Percentiles rank a stretch among this genome's conserved stretches.
Evolutionary conservation across 371 early-diverging fungal species (phyloP).

Genomic region (Funneliformis caledonium): DNA sequence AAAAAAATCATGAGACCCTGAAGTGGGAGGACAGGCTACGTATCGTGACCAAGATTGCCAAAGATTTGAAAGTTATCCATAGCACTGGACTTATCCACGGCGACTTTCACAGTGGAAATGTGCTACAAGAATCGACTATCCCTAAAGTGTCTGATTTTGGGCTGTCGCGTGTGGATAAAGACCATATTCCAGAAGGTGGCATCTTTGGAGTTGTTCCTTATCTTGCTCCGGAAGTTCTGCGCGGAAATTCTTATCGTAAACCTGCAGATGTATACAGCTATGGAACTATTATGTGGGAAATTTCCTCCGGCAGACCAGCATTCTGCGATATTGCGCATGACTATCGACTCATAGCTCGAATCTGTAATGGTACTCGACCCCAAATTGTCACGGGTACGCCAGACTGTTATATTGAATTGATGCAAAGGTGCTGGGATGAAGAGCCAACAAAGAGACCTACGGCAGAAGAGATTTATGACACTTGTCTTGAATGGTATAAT

Average conservation of each 20-base stretch:
- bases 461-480: background rate
- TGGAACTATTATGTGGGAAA: constrained; percentile 38
- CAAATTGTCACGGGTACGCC: background rate
- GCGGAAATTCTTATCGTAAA: constrained; percentile 6
- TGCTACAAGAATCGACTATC: background rate
- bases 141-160: constrained; percentile 20
- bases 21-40: constrained; percentile 10
- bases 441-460: constrained; percentile 27
- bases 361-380: constrained; percentile 30
- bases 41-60: background rate
- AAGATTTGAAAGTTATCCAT: constrained; percentile 15
- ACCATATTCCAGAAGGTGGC: background rate
- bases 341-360: background rate
- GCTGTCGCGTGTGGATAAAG: background rate
- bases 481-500: background rate
- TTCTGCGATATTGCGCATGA: background rate
- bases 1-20: background rate
- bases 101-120: constrained; percentile 35
- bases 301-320: constrained; percentile 12
- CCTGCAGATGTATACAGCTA: constrained; percentile 32
- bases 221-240: constrained; percentile 32
- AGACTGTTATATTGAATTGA: constrained; percentile 3
- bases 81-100: background rate
- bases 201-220: constrained; percentile 28
- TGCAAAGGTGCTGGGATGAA: constrained; percentile 28